phyloP scores from a whole-genome alignment of 163 green algal genomes.

The Scenedesmus sp. region DNA sequence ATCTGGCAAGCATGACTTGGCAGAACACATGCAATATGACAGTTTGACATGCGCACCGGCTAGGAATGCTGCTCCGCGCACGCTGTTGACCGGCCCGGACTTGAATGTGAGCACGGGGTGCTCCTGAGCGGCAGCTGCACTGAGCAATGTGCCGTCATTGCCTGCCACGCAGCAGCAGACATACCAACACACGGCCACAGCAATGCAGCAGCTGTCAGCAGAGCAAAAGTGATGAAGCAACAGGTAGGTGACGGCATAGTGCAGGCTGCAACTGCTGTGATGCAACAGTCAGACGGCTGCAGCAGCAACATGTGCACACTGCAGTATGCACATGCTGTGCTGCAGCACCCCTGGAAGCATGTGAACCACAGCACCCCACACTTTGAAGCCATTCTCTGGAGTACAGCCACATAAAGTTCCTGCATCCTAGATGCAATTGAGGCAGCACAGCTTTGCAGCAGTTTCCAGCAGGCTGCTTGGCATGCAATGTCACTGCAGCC shows the following conservation, averaged over 20 bases:
- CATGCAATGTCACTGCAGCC: neutral
- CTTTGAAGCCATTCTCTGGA: neutral
- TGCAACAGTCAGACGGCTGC: too few species aligned
- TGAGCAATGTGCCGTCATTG: conserved; percentile 66
- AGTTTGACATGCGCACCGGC: too few species aligned
- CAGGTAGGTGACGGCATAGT: too few species aligned
- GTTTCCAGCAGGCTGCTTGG: neutral
- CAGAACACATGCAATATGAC: too few species aligned
- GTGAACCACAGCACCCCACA: too few species aligned
- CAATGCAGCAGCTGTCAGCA: neutral
- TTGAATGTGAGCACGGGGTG: conserved; percentile 44
- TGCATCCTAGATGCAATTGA: neutral
- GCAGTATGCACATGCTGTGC: too few species aligned
- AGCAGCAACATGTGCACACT: too few species aligned
- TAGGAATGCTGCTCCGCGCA: conserved; percentile 45
- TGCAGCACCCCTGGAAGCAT: too few species aligned
- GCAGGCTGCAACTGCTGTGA: too few species aligned
- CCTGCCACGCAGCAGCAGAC: neutral
- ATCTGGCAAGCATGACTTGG: too few species aligned
- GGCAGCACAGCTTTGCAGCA: neutral
- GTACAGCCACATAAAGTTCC: neutral
- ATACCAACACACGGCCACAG: neutral
- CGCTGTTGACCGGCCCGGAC: conserved; percentile 60
- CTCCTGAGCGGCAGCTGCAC: conserved; percentile 38
- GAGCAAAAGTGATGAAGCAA: too few species aligned